Evolutionary conservation across 768 basidiomycete genomes (phyloP), one percentile per base, ranked within the genome.

Genomic region (Rhizopogon sp.): DNA sequence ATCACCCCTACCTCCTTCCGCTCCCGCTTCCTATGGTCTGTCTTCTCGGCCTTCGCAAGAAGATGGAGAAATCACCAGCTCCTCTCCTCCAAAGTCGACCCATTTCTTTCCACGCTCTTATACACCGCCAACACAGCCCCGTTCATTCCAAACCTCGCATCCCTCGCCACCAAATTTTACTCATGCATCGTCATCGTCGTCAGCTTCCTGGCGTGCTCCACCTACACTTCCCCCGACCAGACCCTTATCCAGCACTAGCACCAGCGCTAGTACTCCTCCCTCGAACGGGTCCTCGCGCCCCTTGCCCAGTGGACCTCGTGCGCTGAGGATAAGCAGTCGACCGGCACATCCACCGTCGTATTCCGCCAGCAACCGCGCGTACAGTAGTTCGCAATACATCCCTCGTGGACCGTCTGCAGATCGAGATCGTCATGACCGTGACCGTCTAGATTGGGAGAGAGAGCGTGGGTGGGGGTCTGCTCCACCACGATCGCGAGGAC

Each of bases 401-500:
- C 79, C 81, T 35, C 73, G 81, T 1, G 80, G 79, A 5, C 81
- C 79, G 3, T 78, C 76, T 9, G 79, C 77, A 2, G 81, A 81
- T 60, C 72, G 81, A 3, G 80, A 82, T 20, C 66, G 78, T 13
- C 55, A 59, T 13, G 79, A 79, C 16, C 70, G 76, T 67, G 78
- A 78, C 14, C 66, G 75, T n/a, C 14, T 22, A 35, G 46, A 49
- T 22, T 49, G 46, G 46, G 46, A 49, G 35, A 17, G 46, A 49
- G 71, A 77, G n/a, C 59, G 77, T 10, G 64, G 60, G 17, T 71
- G 70, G 70, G 31, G 31, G 31, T 46, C 56, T 39, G 51, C 56
- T 8, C 61, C 64, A 17, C 52, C 67, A 14, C 58, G 68, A 43
- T 40, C 68, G 33, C 62, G 73, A 43, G 68, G 72, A 5, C 59